phyloP scores from a whole-genome alignment of 2,329 filamentous ascomycete genomes.

The Colletotrichum lini region DNA sequence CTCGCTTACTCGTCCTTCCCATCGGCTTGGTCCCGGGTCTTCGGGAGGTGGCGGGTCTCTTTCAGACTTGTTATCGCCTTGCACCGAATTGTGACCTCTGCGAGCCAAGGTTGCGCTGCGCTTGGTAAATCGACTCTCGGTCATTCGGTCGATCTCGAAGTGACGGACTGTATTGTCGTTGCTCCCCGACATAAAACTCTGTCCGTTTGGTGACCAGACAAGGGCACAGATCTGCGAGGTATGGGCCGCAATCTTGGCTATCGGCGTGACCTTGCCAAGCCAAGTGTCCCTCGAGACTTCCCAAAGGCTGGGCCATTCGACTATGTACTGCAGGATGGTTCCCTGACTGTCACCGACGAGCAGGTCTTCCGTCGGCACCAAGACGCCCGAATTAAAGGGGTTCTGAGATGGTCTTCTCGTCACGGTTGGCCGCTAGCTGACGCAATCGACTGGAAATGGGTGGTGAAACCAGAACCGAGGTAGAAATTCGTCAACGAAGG shows the following conservation, averaged over 20 bases:
- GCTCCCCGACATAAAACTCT: constrained; percentile 86
- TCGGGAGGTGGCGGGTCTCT: not conserved
- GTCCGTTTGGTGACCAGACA: constrained; percentile 85
- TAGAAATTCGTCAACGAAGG: constrained; percentile 75
- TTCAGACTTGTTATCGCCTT: not conserved
- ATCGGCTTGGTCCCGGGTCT: not conserved
- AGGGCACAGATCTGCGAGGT: constrained; percentile 93
- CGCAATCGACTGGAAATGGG: constrained; percentile 80
- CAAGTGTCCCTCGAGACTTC: constrained; percentile 77
- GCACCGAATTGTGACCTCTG: not conserved
- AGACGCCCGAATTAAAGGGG: constrained; percentile 60
- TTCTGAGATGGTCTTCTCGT: constrained; percentile 67
- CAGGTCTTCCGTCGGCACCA: constrained; percentile 83
- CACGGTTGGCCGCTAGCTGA: constrained; percentile 82
- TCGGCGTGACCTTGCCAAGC: constrained; percentile 82
- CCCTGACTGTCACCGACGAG: constrained; percentile 89
- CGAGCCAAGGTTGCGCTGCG: constrained; percentile 21
- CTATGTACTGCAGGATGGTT: constrained; percentile 86
- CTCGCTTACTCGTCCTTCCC: not conserved
- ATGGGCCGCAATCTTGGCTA: constrained; percentile 84
- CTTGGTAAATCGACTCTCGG: constrained; percentile 47
- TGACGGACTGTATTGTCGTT: constrained; percentile 94
- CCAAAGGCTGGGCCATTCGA: constrained; percentile 84
- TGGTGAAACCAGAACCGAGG: constrained; percentile 84
- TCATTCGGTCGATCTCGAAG: constrained; percentile 77